Base-by-base conservation (phyloP, 352 stramenopile genomes). In the Globisporangium nunn region DNA sequence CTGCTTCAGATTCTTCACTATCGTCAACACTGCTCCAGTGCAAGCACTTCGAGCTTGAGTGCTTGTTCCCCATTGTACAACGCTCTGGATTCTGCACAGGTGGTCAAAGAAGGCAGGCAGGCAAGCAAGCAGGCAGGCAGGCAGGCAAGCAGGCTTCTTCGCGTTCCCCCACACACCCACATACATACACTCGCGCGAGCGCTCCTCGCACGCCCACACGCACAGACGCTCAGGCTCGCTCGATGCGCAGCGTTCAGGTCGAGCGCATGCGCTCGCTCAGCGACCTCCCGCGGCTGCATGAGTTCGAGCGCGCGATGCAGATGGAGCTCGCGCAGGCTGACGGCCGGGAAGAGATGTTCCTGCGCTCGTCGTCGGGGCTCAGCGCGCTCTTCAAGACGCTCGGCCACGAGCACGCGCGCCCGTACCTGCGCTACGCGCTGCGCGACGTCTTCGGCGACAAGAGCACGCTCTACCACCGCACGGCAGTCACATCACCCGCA, bases 361-460 rank as follows among this genome's bases (percentile, higher is more conserved):
- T 93, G 61, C 81, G 83, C 46, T 79, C 81, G 23, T 87, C 71
- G 11, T 91, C 83, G 7, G 78, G 81, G 51, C 75, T 93, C 31
- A 87, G 77, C 56, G 59, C 62, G 52, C 63, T 89, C 17, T 75
- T 93, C 64, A 87, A 85, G 48, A 78, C 85, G 55, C 64, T 93
- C 17, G 80, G 76, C 35, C 74, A 83, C 52, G 65, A 77, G 29
- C 76, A 87, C 43, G 83, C 81, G 50, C 81, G 80, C 41, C 69
- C 78, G 2, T 93, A 93, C 68, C 91, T 93, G 54, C 78, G 78
- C 39, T 91, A 88, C 62, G 78, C 88, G 52, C 67, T 93, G 50
- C 74, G 79, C 40, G 74, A 89, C 39, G 78, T 91, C 14, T 85
- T 93, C 56, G 75, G 77, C 58, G 80, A 88, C 35, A 75, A 80